phyloP scores from a whole-genome alignment of 805 yeast genomes.

The Yarrowia sp. region DNA sequence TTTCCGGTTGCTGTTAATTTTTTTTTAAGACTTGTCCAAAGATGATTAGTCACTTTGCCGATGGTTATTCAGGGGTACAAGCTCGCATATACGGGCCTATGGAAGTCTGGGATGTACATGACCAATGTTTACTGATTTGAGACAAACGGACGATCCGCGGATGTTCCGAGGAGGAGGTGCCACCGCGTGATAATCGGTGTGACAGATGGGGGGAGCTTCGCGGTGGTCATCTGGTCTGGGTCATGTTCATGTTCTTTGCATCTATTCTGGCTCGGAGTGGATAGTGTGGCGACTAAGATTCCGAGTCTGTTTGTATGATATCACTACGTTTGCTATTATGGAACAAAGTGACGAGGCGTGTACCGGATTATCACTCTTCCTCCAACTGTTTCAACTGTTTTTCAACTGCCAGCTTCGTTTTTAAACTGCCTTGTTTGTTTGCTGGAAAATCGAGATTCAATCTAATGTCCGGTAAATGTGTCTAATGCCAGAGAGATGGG shows the following conservation, averaged over 20 bases:
- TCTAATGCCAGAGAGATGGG: too few relatives aligned
- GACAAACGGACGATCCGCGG: neutral
- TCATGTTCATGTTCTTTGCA: too few relatives aligned
- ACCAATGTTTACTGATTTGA: neutral
- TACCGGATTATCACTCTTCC: neutral
- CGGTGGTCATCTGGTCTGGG: too few relatives aligned
- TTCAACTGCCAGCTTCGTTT: neutral
- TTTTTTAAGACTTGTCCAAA: neutral
- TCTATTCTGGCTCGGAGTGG: slow-evolving; percentile 9
- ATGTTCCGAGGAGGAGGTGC: too few relatives aligned
- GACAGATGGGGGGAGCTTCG: too few relatives aligned
- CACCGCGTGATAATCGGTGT: too few relatives aligned
- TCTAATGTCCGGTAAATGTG: too few relatives aligned
- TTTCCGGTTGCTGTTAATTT: neutral
- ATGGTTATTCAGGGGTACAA: slow-evolving; percentile 2
- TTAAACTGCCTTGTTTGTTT: neutral
- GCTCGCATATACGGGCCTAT: neutral
- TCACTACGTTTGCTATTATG: neutral
- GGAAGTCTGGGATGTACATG: neutral
- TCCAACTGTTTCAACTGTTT: neutral
- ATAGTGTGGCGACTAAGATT: slow-evolving; percentile 14
- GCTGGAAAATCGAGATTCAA: neutral
- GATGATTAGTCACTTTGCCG: neutral
- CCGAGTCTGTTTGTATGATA: slow-evolving; percentile 3
- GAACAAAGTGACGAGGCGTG: neutral